Evolutionary conservation across 805 yeast species (phyloP), one percentile per base, ranked within the genome.

Genomic region (Torulaspora gathmanii): DNA sequence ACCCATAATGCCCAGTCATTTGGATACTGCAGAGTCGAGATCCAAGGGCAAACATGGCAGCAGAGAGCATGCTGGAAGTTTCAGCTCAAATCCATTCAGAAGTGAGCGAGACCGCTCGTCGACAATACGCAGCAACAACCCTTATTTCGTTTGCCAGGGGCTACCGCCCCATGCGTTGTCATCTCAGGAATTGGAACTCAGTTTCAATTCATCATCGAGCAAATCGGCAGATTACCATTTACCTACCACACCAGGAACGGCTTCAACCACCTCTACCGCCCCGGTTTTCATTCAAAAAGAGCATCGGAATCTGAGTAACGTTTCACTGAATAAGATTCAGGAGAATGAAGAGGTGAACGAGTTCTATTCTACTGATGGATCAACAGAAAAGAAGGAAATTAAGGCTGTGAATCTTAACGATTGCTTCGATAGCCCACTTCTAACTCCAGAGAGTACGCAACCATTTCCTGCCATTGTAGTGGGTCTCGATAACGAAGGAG

Each of bases 111-210:
- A 45, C 23, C 44, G 44, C 16, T 34, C 35, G 30, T 41, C 41
- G 11, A 43, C 51, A 8, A 41, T 40, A 16, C 46, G 51, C 37
- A 38, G 50, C 40, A 47, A 46, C 37, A 77, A 72, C 56, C 74
- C 77, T 19, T 78, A 79, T 57, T 78, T 78, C 60, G 74, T 73
- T 4, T 78, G 74, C 53, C 83, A 78, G 52, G 83, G 83, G 1
- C 58, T 74, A 8, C 82, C 83, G 3, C 80, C 79, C 2, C 83
- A 78, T 52, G 70, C 64, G 31, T 37, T 49, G 37, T 49, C 57
- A 20, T 53, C 51, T 29, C 56, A 47, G 44, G 56, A 49, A 28
- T 35, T 50, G 25, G 51, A 48, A 16, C 35, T 37, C 45, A 49
- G 52, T 23, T 45, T 31, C 16, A 49, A 45, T 37, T 49, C 49